These are phyloP conservation scores for Acer negundo DNA, from an alignment of 345 rosid species.

Conservation along the genomic window DNA sequence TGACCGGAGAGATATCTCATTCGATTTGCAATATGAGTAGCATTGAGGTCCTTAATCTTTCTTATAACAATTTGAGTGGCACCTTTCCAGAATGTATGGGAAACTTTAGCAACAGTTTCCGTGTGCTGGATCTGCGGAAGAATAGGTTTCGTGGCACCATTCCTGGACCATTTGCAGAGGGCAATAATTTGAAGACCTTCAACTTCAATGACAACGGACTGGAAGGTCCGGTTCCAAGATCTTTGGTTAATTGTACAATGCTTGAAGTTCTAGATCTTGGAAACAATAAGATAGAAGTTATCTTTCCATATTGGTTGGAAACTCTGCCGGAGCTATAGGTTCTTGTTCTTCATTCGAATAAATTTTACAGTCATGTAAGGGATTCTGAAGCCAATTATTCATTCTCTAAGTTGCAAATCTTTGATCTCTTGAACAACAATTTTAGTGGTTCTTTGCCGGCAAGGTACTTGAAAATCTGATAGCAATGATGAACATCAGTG, in stretches of 20 bases:
- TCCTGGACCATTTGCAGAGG: slow-evolving; percentile 1
- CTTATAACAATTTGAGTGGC: slow-evolving; percentile 31
- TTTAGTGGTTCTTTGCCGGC: slow-evolving; percentile 32
- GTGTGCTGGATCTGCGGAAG: slow-evolving; percentile 16
- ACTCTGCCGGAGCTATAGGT: slow-evolving; percentile 23
- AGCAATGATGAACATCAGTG: neutral
- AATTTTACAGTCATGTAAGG: slow-evolving; percentile 17
- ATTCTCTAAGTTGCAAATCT: slow-evolving; percentile 23
- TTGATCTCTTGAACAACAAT: slow-evolving; percentile 31
- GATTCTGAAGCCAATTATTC: neutral
- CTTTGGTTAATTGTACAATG: slow-evolving; percentile 19
- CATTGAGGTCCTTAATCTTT: slow-evolving; percentile 15
- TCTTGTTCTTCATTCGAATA: slow-evolving; percentile 29
- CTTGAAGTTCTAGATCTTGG: slow-evolving; percentile 35
- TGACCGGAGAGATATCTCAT: slow-evolving; percentile 23
- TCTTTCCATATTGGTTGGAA: slow-evolving; percentile 34
- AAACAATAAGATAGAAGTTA: slow-evolving; percentile 29
- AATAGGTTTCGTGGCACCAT: slow-evolving; percentile 24
- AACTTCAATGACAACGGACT: slow-evolving; percentile 28
- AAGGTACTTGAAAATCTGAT: neutral
- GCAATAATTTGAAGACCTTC: neutral
- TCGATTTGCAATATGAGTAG: slow-evolving; percentile 16
- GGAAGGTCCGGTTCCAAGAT: slow-evolving; percentile 22
- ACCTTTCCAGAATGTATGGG: slow-evolving; percentile 26
- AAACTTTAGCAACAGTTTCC: slow-evolving; percentile 1